Evolutionary conservation across 2,329 filamentous ascomycete species (phyloP).

Genomic region (Metarhizium guizhouense): DNA sequence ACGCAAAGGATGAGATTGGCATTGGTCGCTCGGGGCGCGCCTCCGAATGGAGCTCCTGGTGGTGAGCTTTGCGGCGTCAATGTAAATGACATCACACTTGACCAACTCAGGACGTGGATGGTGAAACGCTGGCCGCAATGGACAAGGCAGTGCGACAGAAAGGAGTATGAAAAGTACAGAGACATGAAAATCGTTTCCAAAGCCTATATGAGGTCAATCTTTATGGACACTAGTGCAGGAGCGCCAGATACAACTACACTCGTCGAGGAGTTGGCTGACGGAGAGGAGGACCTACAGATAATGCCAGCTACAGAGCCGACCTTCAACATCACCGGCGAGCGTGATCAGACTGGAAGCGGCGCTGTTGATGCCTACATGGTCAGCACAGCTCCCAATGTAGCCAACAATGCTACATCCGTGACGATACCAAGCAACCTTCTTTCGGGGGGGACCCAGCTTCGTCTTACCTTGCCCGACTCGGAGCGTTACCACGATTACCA

Average conservation of each 20-base stretch:
- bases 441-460: neutral
- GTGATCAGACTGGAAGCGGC: neutral
- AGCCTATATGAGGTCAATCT: neutral
- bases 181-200: neutral
- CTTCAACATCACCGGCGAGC: neutral
- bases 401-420: neutral
- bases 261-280: neutral
- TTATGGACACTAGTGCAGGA: neutral
- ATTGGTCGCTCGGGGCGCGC: neutral
- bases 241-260: neutral
- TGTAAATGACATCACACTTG: neutral
- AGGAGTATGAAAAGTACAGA: neutral
- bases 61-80: neutral
- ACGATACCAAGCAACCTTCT: neutral
- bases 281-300: neutral
- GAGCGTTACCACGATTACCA: neutral
- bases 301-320: neutral
- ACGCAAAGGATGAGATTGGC: neutral
- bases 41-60: conserved; percentile 2
- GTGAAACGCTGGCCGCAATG: neutral
- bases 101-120: neutral
- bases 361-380: neutral
- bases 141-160: neutral
- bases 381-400: neutral
- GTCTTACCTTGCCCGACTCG: neutral